Base-by-base conservation (phyloP, 2,329 filamentous ascomycete genomes). In the Penicillium sumatraense region DNA sequence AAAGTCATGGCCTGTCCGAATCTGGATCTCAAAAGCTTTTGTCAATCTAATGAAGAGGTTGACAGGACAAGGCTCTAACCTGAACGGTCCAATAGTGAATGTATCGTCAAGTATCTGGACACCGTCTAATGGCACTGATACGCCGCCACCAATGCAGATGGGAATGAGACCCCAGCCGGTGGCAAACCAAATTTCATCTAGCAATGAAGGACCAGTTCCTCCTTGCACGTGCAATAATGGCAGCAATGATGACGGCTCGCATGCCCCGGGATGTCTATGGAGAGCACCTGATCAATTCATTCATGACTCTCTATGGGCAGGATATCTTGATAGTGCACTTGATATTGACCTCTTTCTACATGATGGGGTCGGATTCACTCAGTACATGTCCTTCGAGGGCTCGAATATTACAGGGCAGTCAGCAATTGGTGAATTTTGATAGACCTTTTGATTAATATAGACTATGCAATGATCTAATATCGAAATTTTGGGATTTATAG, bases 1-100 rank as follows among this genome's bases (percentile, higher is more conserved):
- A 21, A 58, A 61, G 14, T 60, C 59, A 9, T 68, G 66, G 66
- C 65, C 65, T 1, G 66, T 68, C 10, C 59, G 58, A 24, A 63
- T 61, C 29, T 68, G 65, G 65, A 64, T 68, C 40, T 60, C 63
- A n/a, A 54, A 41, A 2, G 47, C 54, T 5, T 60, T 60, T 41
- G 47, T 57, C 9, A 59, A 60, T 51, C 29, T 63, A 26, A 57
- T 63, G 49, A 51, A 53, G 52, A 55, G 55, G 27, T 18, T 51
- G 18, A 51, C 56, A 21, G 56, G 56, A 1, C 56, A 54, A 20
- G 56, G 53, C 4, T 36, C 44, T 11, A 50, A 27, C 16, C 23
- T 47, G 3, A 42, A 44, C 21, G 52, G 46, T 13, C 51, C 49
- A 20, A 55, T 56, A 10, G 33, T 53, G 23, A 51, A 56, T 40